A percentile compares a stretch with the other conserved stretches of the same genome.
phyloP scores from a whole-genome alignment of 2,329 filamentous ascomycete genomes.

The Sporothrix euskadiensis region DNA sequence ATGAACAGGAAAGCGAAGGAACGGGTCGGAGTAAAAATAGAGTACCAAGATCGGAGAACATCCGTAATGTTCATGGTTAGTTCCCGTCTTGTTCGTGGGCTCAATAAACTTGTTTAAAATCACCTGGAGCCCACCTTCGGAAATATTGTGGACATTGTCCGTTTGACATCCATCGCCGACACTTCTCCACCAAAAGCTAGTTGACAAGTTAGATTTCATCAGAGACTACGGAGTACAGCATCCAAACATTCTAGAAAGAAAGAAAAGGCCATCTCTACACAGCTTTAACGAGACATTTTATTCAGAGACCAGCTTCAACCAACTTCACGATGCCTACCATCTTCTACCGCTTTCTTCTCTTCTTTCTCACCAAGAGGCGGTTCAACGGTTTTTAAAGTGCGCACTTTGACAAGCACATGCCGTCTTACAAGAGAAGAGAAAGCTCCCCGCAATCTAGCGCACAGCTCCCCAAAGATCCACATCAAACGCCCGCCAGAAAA shows the following conservation, averaged over 20 bases:
- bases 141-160: background rate
- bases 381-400: background rate
- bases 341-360: background rate
- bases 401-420: background rate
- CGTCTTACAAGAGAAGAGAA: background rate
- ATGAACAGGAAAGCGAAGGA: background rate
- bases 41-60: background rate
- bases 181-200: background rate
- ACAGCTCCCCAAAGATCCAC: background rate
- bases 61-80: background rate
- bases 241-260: too few species aligned
- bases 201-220: background rate
- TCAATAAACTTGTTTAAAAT: background rate
- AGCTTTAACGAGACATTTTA: too few species aligned
- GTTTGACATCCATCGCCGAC: background rate
- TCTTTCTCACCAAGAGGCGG: background rate
- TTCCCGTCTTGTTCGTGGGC: background rate
- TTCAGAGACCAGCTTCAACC: background rate
- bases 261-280: too few species aligned
- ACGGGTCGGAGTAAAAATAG: background rate
- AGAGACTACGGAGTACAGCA: background rate
- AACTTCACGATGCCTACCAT: background rate
- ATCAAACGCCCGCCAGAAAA: background rate
- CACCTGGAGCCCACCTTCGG: background rate
- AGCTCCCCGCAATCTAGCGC: background rate